These are phyloP conservation scores for Scedosporium minutisporum DNA, from an alignment of 2,329 filamentous ascomycete genomes.

Conservation along the genomic window DNA sequence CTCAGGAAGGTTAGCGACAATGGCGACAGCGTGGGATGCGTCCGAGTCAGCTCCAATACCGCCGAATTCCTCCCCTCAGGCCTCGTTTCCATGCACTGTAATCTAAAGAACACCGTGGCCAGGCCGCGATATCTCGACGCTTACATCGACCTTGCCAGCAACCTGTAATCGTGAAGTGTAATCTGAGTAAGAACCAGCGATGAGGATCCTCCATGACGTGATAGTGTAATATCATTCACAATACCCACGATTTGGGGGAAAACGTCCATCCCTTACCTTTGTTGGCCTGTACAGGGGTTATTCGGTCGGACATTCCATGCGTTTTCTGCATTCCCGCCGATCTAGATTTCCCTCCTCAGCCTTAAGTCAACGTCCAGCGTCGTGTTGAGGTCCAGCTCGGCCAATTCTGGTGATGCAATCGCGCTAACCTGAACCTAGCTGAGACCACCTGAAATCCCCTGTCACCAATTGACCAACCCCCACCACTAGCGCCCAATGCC, in stretches of 20 bases:
- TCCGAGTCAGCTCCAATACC: too few species aligned
- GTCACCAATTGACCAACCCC: not conserved
- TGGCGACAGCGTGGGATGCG: too few species aligned
- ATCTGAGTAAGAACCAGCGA: not conserved
- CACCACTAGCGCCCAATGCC: not conserved
- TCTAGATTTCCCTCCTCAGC: not conserved
- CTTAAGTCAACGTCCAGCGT: not conserved
- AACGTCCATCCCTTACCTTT: not conserved
- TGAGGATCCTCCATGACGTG: not conserved
- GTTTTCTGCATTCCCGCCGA: not conserved
- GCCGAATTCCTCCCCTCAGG: too few species aligned
- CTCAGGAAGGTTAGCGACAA: too few species aligned
- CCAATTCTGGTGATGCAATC: not conserved
- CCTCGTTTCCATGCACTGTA: too few species aligned
- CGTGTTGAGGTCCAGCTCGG: not conserved
- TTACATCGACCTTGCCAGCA: too few species aligned
- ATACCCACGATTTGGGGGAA: not conserved
- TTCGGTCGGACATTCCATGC: not conserved
- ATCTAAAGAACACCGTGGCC: too few species aligned
- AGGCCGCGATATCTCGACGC: too few species aligned
- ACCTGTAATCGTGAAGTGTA: not conserved
- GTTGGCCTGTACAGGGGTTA: not conserved
- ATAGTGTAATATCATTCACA: not conserved
- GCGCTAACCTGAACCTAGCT: not conserved
- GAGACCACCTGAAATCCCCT: not conserved